Conservation (phyloP, 805 yeast species). For the Saccharomyces kudriavzevii region DNA sequence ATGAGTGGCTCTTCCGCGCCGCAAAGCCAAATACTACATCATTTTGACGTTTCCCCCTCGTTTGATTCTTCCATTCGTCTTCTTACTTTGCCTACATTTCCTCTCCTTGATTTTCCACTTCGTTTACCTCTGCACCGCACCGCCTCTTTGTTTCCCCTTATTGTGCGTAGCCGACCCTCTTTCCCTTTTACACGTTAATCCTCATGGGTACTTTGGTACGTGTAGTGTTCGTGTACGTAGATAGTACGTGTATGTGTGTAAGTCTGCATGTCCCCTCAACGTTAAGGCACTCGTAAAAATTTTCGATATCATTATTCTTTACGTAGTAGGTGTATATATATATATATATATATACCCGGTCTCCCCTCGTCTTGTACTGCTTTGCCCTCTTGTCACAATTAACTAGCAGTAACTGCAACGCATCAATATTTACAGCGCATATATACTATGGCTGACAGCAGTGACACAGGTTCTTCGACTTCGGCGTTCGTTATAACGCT, state of each 20-base stretch:
- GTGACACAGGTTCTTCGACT: constrained; percentile 45
- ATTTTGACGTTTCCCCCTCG: neutral
- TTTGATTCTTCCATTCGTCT: neutral
- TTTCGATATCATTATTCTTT: too few relatives aligned
- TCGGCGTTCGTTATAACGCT: constrained; percentile 70
- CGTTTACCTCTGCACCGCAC: neutral
- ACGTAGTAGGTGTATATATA: too few relatives aligned
- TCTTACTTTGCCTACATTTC: neutral
- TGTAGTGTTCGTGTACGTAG: too few relatives aligned
- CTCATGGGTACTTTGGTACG: neutral
- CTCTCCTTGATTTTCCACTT: neutral
- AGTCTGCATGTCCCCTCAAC: too few relatives aligned
- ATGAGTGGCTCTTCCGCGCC: neutral
- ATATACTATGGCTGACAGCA: constrained; percentile 11
- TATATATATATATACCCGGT: too few relatives aligned
- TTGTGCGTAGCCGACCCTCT: neutral
- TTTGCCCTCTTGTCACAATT: too few relatives aligned
- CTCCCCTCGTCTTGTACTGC: too few relatives aligned
- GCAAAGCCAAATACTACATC: neutral
- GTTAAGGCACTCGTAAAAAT: too few relatives aligned
- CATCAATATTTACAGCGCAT: neutral
- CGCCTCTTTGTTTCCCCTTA: neutral
- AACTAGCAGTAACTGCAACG: neutral
- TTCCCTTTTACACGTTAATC: neutral
- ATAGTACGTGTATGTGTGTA: too few relatives aligned